Percentiles rank a stretch among this genome's conserved stretches.
Conservation (phyloP, 2,329 filamentous ascomycete species). For the Massarina eburnea region DNA sequence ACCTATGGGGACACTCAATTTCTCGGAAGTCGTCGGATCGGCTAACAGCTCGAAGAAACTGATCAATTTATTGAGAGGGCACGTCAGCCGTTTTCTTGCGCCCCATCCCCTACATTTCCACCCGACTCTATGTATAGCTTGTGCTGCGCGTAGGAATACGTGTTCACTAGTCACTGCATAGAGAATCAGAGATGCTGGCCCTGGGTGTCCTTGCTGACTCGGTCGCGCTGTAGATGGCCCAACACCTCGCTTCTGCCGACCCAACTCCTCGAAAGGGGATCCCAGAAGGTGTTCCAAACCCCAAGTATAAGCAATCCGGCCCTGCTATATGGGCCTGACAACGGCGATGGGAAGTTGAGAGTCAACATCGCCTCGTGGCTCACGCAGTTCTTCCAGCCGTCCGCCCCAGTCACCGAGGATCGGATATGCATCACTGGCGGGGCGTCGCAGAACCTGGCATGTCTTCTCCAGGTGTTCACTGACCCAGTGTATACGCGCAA, state of each 20-base stretch:
- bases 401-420: constrained; percentile 49
- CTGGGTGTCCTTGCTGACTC: constrained; percentile 17
- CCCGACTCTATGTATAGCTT: neutral
- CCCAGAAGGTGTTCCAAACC: constrained; percentile 63
- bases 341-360: constrained; percentile 60
- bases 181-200: neutral
- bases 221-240: constrained; percentile 71
- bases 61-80: constrained; percentile 41
- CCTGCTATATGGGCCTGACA: constrained; percentile 79
- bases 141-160: neutral
- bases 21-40: constrained; percentile 35
- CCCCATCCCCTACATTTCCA: constrained; percentile 5
- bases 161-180: neutral
- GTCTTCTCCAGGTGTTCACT: constrained; percentile 75
- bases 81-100: constrained; percentile 24
- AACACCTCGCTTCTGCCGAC: constrained; percentile 66
- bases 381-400: constrained; percentile 59
- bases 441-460: constrained; percentile 79
- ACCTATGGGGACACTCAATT: constrained; percentile 23
- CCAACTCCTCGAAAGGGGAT: constrained; percentile 61
- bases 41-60: constrained; percentile 32
- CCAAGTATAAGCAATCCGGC: constrained; percentile 61
- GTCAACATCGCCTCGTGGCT: constrained; percentile 72
- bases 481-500: constrained; percentile 74
- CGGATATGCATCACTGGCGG: constrained; percentile 82